Conservation (phyloP, 768 basidiomycete genomes). For the Lentinula sp. region DNA sequence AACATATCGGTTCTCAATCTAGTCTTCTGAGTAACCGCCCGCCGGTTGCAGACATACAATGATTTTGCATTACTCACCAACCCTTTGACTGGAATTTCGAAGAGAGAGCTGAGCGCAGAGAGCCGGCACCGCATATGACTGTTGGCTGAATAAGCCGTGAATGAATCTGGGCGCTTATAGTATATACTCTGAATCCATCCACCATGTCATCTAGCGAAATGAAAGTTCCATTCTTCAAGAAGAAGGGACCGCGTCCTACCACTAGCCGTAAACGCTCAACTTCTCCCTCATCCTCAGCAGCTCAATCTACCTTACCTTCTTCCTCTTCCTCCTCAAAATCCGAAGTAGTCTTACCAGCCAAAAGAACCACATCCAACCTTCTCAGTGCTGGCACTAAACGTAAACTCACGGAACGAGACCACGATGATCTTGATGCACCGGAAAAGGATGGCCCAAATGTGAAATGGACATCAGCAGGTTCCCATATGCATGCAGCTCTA, state of each 20-base stretch:
- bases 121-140: too few relatives aligned
- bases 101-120: too few relatives aligned
- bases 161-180: neutral
- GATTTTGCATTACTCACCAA: too few relatives aligned
- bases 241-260: slow-evolving; percentile 71
- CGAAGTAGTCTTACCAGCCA: slow-evolving; percentile 71
- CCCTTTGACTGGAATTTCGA: too few relatives aligned
- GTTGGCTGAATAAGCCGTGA: neutral
- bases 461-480: slow-evolving; percentile 73
- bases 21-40: too few relatives aligned
- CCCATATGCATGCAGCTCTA: slow-evolving; percentile 64
- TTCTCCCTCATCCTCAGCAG: slow-evolving; percentile 41
- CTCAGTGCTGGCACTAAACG: slow-evolving; percentile 76
- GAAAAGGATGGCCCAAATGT: slow-evolving; percentile 63
- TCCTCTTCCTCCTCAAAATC: slow-evolving; percentile 47
- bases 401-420: slow-evolving; percentile 41
- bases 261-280: slow-evolving; percentile 71
- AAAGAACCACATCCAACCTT: slow-evolving; percentile 62
- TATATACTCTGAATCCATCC: slow-evolving; percentile 9
- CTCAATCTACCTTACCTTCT: slow-evolving; percentile 24
- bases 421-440: slow-evolving; percentile 40
- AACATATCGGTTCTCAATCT: neutral
- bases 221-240: slow-evolving; percentile 86
- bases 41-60: too few relatives aligned
- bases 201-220: slow-evolving; percentile 35